phyloP scores from a whole-genome alignment of 495 filamentous ascomycete genomes.

The Stereocaulon alpinum region DNA sequence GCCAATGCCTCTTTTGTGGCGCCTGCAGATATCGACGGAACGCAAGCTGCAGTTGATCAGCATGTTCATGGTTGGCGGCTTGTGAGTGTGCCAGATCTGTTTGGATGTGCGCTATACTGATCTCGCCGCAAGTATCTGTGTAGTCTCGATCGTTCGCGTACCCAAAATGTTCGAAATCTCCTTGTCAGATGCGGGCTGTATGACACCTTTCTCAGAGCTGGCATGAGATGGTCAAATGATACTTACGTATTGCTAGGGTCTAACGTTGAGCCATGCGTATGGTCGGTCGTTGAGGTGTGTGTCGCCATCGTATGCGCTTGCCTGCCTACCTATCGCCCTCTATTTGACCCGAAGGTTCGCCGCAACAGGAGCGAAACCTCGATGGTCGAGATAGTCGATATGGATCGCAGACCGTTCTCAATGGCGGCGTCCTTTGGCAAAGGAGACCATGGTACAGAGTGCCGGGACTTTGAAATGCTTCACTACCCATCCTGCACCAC shows the following conservation, averaged over 20 bases:
- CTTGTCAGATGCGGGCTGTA: conserved; percentile 5
- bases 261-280: neutral
- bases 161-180: neutral
- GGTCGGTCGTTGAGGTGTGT: conserved; percentile 8
- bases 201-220: neutral
- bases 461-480: neutral
- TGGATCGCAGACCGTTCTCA: neutral
- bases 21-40: neutral
- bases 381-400: neutral
- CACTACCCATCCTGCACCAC: neutral
- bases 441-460: neutral
- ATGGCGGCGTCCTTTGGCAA: neutral
- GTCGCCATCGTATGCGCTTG: conserved; percentile 5
- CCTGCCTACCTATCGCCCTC: conserved; percentile 7
- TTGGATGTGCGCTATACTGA: neutral
- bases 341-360: conserved; percentile 3
- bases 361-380: neutral
- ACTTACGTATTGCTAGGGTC: neutral
- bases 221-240: neutral
- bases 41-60: neutral
- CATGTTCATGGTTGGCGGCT: conserved; percentile 4
- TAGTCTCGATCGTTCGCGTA: neutral
- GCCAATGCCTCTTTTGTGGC: conserved; percentile 6
- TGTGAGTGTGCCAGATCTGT: neutral
- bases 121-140: conserved; percentile 1